Evolutionary conservation across 208 protist species (phyloP), one percentile per base, ranked within the genome.

Genomic region (Wallacemonas sp.): DNA sequence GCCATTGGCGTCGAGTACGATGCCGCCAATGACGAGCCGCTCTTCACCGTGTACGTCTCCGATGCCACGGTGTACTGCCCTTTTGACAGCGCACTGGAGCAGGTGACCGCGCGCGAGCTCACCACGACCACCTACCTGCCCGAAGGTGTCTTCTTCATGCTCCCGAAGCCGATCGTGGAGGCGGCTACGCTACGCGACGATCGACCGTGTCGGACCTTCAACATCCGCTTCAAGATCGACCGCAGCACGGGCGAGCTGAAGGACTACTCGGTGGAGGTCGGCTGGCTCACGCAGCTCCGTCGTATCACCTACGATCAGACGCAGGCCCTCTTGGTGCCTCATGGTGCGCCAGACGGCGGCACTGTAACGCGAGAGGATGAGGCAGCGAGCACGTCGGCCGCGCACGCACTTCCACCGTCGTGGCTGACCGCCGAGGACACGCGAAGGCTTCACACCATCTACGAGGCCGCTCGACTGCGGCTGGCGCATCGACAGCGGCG

Each of bases 51-150:
- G 61, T 91, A 92, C 70, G 88, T 96, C 0, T 93, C 91, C 0
- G 91, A 96, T 36, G 91, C 88, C 8, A 96, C 91, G 1, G 87
- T 92, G 33, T 94, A 93, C 70, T 96, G 91, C 70, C 84, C 87
- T 11, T 84, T 86, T 52, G 88, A 93, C 66, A 89, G 80, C 64
- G 29, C 73, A 22, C 74, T 96, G 29, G 87, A 96, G 71, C 83
- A 91, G 55, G n/a, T 93, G 41, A 96, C 88, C 18, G 91, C 86
- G 29, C 78, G 87, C 32, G 68, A 77, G 22, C 84, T 96, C 23
- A 81, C 79, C 18, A 96, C 91, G 1, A 96, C 91, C 46, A 94
- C 88, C 20, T 96, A 96, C 65, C 82, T 96, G 20, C 91, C 91
- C 0, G 87, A 96, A 59, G 80, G 84, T 2, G 91, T 96, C 41